These are phyloP conservation scores for Arabis hirsuta DNA, from an alignment of 345 rosid species.

Conservation along the genomic window DNA sequence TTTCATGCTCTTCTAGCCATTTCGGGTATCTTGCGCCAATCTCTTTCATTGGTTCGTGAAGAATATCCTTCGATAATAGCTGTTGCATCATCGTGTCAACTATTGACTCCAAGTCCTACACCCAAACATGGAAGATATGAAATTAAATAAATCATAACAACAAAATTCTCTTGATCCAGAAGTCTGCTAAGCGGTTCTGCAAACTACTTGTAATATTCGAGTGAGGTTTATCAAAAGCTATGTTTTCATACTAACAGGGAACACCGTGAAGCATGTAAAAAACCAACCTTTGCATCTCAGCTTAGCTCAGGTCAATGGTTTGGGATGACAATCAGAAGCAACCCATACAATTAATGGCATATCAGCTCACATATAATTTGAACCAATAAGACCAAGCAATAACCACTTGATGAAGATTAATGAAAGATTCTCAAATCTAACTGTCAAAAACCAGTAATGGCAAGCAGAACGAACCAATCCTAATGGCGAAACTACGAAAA, in stretches of 20 bases:
- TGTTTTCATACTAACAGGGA: too few species aligned
- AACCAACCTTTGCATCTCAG: neutral
- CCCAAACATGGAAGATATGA: neutral
- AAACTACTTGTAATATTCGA: neutral
- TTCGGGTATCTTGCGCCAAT: conserved; percentile 85
- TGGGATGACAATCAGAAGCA: neutral
- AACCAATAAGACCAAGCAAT: neutral
- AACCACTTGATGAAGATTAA: neutral
- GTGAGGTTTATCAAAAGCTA: neutral
- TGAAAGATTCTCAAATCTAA: neutral
- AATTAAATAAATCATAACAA: neutral
- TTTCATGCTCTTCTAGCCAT: conserved; percentile 88
- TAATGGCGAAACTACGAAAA: neutral
- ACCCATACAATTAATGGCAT: neutral
- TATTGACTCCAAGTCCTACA: conserved; percentile 88
- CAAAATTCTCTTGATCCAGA: neutral
- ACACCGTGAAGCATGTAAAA: too few species aligned
- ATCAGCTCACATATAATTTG: neutral
- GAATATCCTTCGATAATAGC: conserved; percentile 90
- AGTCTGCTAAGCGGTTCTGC: neutral
- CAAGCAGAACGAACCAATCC: neutral
- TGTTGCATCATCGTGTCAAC: conserved; percentile 99
- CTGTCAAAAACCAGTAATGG: neutral
- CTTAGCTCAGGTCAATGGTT: conserved; percentile 15
- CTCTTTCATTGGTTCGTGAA: conserved; percentile 98